Percentiles rank a stretch among this genome's conserved stretches.
Conservation (phyloP, 208 protist species). For the Leptomonas pyrrhocoris region DNA sequence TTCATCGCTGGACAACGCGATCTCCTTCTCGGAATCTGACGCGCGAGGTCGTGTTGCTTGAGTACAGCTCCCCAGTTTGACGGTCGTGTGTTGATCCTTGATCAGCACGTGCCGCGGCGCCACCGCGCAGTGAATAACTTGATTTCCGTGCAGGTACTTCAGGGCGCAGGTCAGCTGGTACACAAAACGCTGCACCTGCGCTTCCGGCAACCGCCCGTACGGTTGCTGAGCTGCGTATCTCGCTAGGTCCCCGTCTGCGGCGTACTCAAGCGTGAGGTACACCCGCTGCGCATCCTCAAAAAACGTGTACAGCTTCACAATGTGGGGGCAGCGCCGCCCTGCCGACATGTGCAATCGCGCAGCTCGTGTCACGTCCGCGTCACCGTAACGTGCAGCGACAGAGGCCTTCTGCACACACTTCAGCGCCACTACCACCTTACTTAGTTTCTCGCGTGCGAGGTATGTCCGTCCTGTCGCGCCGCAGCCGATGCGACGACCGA, state of each 20-base stretch:
- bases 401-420: slow-evolving; percentile 33
- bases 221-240: slow-evolving; percentile 5
- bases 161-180: slow-evolving; percentile 49
- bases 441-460: slow-evolving; percentile 49
- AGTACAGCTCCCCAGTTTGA: slow-evolving; percentile 98
- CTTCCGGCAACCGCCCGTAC: slow-evolving; percentile 32
- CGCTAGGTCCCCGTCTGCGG: slow-evolving; percentile 90
- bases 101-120: slow-evolving; percentile 81
- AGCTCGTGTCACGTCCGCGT: slow-evolving; percentile 67
- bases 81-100: slow-evolving; percentile 4
- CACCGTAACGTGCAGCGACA: background rate
- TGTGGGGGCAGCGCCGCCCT: slow-evolving; percentile 87
- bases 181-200: slow-evolving; percentile 30
- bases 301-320: slow-evolving; percentile 96
- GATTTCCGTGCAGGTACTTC: slow-evolving; percentile 49
- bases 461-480: slow-evolving; percentile 52
- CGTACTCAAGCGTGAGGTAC: slow-evolving; percentile 98
- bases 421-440: slow-evolving; percentile 51
- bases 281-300: slow-evolving; percentile 96
- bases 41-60: slow-evolving; percentile 56
- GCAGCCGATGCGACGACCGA: slow-evolving; percentile 47
- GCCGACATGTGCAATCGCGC: slow-evolving; percentile 96
- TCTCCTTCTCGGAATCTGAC: too few relatives aligned
- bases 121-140: slow-evolving; percentile 85
- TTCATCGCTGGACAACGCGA: background rate